Evolutionary conservation across 495 filamentous ascomycete species (phyloP).

Genomic region (Podospora pseudoanserina): DNA sequence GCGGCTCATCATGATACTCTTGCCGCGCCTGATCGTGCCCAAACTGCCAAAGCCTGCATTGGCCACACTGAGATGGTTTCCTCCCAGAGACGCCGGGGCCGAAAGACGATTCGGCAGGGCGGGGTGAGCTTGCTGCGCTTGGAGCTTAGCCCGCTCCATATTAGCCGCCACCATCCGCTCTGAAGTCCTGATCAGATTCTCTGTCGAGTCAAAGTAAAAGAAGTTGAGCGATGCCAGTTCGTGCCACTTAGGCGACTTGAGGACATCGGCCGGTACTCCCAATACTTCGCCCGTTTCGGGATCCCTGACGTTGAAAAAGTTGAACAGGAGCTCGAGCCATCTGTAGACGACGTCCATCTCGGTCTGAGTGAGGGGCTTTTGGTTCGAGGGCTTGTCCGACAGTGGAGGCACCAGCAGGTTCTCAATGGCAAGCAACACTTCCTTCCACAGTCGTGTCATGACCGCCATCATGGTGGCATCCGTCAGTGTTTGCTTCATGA

Average conservation of each 20-base stretch:
- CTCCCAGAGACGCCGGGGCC: conserved; percentile 60
- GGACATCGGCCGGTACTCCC: conserved; percentile 83
- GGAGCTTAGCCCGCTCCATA: conserved; percentile 70
- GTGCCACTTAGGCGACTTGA: conserved; percentile 97
- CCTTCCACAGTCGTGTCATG: conserved; percentile 98
- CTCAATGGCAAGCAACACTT: conserved; percentile 89
- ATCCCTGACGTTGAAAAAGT: conserved; percentile 93
- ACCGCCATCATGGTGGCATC: conserved; percentile 91
- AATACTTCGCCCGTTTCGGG: conserved; percentile 84
- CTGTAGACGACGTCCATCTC: conserved; percentile 94
- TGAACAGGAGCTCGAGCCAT: conserved; percentile 88
- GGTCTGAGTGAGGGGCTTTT: conserved; percentile 79
- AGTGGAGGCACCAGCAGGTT: conserved; percentile 86
- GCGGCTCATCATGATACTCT: conserved; percentile 90
- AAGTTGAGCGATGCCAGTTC: conserved; percentile 94
- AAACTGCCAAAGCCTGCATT: conserved; percentile 58
- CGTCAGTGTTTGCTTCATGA: conserved; percentile 95
- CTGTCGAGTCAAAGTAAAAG: conserved; percentile 95
- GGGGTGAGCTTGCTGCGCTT: conserved; percentile 35
- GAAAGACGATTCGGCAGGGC: conserved; percentile 60
- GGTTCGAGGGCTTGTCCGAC: conserved; percentile 89
- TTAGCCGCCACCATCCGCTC: conserved; percentile 93
- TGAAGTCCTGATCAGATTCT: conserved; percentile 84
- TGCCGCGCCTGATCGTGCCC: conserved; percentile 72
- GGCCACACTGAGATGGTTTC: conserved; percentile 27